phyloP scores from a whole-genome alignment of 83 land plant species.

The Picea abies region DNA sequence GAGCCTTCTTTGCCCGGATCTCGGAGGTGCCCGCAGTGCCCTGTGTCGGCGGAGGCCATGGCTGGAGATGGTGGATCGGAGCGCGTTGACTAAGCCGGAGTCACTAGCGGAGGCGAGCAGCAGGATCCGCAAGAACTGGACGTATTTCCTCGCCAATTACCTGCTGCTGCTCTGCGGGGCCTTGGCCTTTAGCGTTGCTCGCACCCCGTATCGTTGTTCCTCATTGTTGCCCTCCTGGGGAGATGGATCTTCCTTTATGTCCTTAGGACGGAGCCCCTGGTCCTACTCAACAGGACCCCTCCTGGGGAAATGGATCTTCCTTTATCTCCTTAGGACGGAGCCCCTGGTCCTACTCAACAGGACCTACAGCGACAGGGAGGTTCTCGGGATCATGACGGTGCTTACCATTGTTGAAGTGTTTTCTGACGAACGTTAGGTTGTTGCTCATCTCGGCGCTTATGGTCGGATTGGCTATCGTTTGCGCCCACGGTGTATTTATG shows the following conservation, averaged over 20 bases:
- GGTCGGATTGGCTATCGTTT: conserved; percentile 51
- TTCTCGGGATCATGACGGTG: conserved; percentile 43
- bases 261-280: conserved; percentile 70
- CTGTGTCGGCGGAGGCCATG: conserved; percentile 78
- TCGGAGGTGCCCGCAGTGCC: background rate
- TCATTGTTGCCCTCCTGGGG: conserved; percentile 52
- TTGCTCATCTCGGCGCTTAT: conserved; percentile 67
- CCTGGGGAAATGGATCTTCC: conserved; percentile 70
- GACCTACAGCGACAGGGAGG: conserved; percentile 67
- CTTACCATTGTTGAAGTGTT: conserved; percentile 60
- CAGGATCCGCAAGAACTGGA: conserved; percentile 42
- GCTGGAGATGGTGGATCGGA: conserved; percentile 13
- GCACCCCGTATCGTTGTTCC: conserved; percentile 69
- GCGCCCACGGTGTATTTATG: conserved; percentile 70
- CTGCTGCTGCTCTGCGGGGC: conserved; percentile 35
- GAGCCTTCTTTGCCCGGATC: too few relatives aligned
- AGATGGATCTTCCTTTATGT: conserved; percentile 79
- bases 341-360: conserved; percentile 71
- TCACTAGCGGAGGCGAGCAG: conserved; percentile 73
- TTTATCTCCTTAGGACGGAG: conserved; percentile 69
- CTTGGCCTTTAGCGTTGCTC: conserved; percentile 63
- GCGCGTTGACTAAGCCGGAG: conserved; percentile 73
- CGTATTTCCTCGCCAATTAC: conserved; percentile 69
- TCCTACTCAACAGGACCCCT: conserved; percentile 58
- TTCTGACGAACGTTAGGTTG: conserved; percentile 78